Base-by-base conservation (phyloP, 176 grass and related monocot species). In the Aechmea fasciata region DNA sequence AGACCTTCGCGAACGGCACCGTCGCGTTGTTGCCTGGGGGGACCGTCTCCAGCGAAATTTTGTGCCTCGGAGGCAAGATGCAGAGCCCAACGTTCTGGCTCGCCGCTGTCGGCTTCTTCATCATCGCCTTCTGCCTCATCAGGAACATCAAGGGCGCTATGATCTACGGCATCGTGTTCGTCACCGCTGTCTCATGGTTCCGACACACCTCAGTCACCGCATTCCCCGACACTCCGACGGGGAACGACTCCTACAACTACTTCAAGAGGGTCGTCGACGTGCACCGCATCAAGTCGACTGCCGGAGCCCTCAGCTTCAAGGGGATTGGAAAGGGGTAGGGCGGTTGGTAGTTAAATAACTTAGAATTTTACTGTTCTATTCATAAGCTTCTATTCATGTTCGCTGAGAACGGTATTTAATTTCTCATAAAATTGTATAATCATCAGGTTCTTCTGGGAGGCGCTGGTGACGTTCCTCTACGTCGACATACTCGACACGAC, bases 401-500 rank as follows among this genome's bases (percentile, higher is more conserved):
- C n/a, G n/a, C n/a, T n/a, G 33, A 41, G 33, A 41, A 8, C 4
- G 4, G 0, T 41, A 7, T 41, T 41, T n/a, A n/a, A n/a, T n/a
- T 41, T 41, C 7, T 26, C 1, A 41, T 41, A 41, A 41, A 41
- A 6, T 41, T 41, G 33, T 41, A 41, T 41, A 3, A 0, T 41
- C 4, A 7, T 41, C 33, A 41, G 33, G 33, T 41, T 41, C 28
- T 94, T 94, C 83, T 94, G 90, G 90, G 86, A 94, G 76, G 86
- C 90, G 47, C 80, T 94, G 54, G 13, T 94, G 63, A 94, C 90
- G 7, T 94, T 94, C 72, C 86, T 94, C 18, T 89, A 89, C 83
- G 90, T 94, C 19, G 90, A 94, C 28, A 81, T 94, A 69, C 86
- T 94, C 41, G 90, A 94, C 78, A 94, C 90, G 22, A 94, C 90